phyloP scores from a whole-genome alignment of 2,329 filamentous ascomycete species.

The Chaetomium sp. region DNA sequence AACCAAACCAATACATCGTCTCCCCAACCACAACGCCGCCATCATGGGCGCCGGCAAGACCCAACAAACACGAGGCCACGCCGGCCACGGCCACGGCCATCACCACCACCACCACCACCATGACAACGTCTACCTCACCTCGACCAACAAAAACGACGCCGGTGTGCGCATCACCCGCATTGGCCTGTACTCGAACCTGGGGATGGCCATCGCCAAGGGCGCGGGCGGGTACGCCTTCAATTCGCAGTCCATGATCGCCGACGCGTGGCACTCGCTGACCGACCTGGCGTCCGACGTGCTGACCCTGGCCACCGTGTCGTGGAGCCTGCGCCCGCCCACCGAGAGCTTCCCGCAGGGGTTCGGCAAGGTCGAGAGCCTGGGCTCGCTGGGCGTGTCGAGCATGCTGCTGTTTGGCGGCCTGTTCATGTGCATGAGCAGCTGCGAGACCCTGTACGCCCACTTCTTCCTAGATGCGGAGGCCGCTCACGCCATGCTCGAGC shows the following conservation, averaged over 20 bases:
- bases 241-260: constrained; percentile 88
- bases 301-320: constrained; percentile 91
- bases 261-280: constrained; percentile 93
- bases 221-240: constrained; percentile 92
- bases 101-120: constrained; percentile 80
- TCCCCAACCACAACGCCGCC: constrained; percentile 27
- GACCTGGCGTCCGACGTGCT: constrained; percentile 94
- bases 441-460: constrained; percentile 69
- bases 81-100: constrained; percentile 55
- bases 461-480: constrained; percentile 66
- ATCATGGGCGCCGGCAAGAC: constrained; percentile 40
- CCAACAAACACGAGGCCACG: constrained; percentile 56
- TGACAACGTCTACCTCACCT: constrained; percentile 81
- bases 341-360: constrained; percentile 86
- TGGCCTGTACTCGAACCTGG: constrained; percentile 83
- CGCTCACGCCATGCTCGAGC: constrained; percentile 54
- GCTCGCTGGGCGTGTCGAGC: constrained; percentile 88
- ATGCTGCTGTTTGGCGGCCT: constrained; percentile 86
- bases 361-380: constrained; percentile 96
- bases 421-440: constrained; percentile 85
- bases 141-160: constrained; percentile 84
- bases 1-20: constrained; percentile 32
- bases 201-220: constrained; percentile 93
- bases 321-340: constrained; percentile 83
- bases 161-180: constrained; percentile 92